Conservation (phyloP, 495 filamentous ascomycete genomes). For the Aspergillus nanangensis region DNA sequence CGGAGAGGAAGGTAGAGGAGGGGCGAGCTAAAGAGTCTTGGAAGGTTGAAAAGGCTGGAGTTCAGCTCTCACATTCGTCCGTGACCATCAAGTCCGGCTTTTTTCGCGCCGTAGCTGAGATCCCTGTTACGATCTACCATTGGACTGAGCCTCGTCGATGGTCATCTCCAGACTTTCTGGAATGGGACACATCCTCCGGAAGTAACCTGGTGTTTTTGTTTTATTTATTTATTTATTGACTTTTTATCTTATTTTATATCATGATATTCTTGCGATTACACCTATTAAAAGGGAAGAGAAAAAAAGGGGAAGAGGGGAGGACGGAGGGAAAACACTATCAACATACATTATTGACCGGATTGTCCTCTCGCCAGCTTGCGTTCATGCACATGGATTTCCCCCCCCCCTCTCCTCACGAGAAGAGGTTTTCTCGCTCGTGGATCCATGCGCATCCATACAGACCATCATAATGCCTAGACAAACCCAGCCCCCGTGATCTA, state of each 20-base stretch:
- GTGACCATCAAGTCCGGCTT: too few species aligned
- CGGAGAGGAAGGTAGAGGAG: constrained; percentile 15
- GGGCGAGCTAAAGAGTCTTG: constrained; percentile 22
- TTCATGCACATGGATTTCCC: too few species aligned
- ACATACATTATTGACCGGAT: neutral
- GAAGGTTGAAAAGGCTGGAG: constrained; percentile 13
- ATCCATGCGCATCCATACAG: too few species aligned
- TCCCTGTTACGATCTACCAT: constrained; percentile 33
- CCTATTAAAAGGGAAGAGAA: too few species aligned
- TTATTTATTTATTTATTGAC: too few species aligned
- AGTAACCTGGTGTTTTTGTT: too few species aligned
- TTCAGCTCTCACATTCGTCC: constrained; percentile 16
- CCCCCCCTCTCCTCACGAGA: too few species aligned
- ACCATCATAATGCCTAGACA: too few species aligned
- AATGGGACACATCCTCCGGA: constrained; percentile 14
- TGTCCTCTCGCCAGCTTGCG: too few species aligned
- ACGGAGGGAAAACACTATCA: neutral
- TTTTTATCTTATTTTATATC: too few species aligned
- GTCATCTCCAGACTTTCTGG: constrained; percentile 23
- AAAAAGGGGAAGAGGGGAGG: neutral
- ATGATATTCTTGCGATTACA: constrained; percentile 6
- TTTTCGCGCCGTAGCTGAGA: constrained; percentile 21
- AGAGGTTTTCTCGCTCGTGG: too few species aligned
- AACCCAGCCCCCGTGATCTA: too few species aligned
- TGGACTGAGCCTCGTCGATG: constrained; percentile 25